Conservation (phyloP, 2,329 filamentous ascomycete genomes). For the Leptographium flavum region DNA sequence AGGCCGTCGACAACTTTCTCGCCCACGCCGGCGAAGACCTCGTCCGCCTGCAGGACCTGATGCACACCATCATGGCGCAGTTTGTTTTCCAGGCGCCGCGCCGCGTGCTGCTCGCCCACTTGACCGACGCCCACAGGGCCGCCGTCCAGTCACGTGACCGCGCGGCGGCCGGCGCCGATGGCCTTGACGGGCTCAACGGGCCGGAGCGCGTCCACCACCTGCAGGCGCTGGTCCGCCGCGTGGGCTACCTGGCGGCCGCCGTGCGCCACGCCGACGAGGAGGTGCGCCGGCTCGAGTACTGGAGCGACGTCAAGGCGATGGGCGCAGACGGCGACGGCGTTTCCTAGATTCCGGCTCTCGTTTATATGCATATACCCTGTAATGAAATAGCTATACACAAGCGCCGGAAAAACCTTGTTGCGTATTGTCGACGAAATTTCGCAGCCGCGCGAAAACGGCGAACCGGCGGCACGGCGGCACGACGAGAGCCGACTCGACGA, state of each 20-base stretch:
- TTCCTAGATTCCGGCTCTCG: no score
- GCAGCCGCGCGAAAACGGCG: no score
- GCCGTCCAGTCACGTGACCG: background rate
- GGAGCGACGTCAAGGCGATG: constrained; percentile 69
- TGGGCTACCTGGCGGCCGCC: constrained; percentile 58
- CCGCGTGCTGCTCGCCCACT: constrained; percentile 55
- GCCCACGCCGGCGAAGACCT: constrained; percentile 61
- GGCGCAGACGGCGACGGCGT: background rate
- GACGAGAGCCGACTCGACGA: no score
- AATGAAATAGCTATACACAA: no score
- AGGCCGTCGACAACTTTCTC: constrained; percentile 69
- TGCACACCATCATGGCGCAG: constrained; percentile 72
- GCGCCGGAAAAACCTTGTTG: no score
- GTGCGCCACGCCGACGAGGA: constrained; percentile 66
- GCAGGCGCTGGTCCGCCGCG: constrained; percentile 22
- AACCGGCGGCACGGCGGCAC: no score
- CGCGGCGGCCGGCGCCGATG: background rate
- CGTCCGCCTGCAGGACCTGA: constrained; percentile 56
- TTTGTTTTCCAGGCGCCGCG: constrained; percentile 86
- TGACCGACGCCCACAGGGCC: constrained; percentile 48
- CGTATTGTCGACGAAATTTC: no score
- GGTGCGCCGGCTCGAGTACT: constrained; percentile 69
- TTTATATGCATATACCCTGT: background rate
- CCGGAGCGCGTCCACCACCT: background rate
- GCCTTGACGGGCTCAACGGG: background rate